A percentile compares a stretch with the other conserved stretches of the same genome.
phyloP scores from a whole-genome alignment of 768 basidiomycete species.

The Ramaria sp. region DNA sequence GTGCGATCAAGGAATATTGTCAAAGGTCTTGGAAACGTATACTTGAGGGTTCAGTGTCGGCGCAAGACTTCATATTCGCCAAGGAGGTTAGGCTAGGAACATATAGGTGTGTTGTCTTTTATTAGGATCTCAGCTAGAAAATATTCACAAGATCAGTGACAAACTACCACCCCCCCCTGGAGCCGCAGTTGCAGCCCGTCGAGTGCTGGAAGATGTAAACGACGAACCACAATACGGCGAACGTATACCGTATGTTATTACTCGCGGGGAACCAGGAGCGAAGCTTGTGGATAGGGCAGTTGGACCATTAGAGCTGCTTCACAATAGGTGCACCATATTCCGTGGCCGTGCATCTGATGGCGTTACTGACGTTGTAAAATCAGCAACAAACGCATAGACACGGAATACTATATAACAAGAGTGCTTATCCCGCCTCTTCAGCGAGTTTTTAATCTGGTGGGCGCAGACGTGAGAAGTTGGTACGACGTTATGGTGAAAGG shows the following conservation, averaged over 20 bases:
- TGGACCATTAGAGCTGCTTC: constrained; percentile 59
- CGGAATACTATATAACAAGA: constrained; percentile 75
- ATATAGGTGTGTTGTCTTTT: constrained; percentile 51
- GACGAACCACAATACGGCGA: constrained; percentile 90
- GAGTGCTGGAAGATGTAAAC: constrained; percentile 61
- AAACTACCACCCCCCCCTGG: constrained; percentile 86
- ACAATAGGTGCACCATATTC: constrained; percentile 39
- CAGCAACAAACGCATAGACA: constrained; percentile 71
- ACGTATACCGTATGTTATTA: constrained; percentile 85
- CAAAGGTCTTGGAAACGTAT: constrained; percentile 76
- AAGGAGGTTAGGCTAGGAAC: constrained; percentile 91
- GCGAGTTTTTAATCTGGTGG: constrained; percentile 83
- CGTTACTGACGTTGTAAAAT: background rate
- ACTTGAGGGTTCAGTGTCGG: constrained; percentile 63
- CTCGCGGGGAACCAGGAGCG: constrained; percentile 46
- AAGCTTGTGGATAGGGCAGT: constrained; percentile 68
- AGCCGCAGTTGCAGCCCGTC: constrained; percentile 71
- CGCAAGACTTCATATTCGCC: constrained; percentile 93
- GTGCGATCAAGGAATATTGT: constrained; percentile 82
- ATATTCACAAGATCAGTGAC: constrained; percentile 38
- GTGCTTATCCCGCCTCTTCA: constrained; percentile 86
- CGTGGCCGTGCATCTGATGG: background rate
- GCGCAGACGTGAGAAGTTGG: constrained; percentile 81
- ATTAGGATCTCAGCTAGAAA: background rate
- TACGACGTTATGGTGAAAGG: constrained; percentile 74